Evolutionary conservation across 1,284 basidiomycete species (phyloP).

Genomic region (Entoloma clypeatum): DNA sequence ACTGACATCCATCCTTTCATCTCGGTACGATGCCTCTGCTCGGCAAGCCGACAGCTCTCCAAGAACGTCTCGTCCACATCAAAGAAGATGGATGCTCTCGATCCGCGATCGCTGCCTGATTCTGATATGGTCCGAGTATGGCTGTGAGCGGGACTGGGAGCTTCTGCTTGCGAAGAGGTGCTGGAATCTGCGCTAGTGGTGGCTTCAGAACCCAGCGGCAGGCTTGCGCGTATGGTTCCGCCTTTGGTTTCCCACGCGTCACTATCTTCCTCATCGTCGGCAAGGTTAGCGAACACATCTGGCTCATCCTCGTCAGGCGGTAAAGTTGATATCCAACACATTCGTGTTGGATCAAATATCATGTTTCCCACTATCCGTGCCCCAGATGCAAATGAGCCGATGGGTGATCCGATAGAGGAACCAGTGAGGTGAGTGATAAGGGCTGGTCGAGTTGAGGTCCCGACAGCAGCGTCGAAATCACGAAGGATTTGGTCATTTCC

Average conservation of each 20-base stretch:
- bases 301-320: constrained; percentile 89
- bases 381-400: constrained; percentile 70
- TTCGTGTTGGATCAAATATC: constrained; percentile 90
- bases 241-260: constrained; percentile 68
- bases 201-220: constrained; percentile 42
- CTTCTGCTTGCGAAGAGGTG: constrained; percentile 37
- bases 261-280: constrained; percentile 79
- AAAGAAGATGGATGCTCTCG: constrained; percentile 67
- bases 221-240: constrained; percentile 71
- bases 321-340: constrained; percentile 90
- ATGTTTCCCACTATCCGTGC: constrained; percentile 92
- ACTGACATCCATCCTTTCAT: constrained; percentile 77
- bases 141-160: constrained; percentile 60
- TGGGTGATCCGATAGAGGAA: constrained; percentile 75
- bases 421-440: constrained; percentile 90
- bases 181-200: constrained; percentile 27
- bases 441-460: constrained; percentile 87
- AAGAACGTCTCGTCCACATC: constrained; percentile 73
- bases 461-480: constrained; percentile 83
- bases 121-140: constrained; percentile 65
- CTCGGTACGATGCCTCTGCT: constrained; percentile 75
- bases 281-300: constrained; percentile 87
- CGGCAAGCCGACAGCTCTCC: constrained; percentile 68
- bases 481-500: constrained; percentile 89
- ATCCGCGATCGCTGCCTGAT: constrained; percentile 71